These are phyloP conservation scores for Pythium dissimile DNA, from an alignment of 352 stramenopile genomes.

Conservation along the genomic window DNA sequence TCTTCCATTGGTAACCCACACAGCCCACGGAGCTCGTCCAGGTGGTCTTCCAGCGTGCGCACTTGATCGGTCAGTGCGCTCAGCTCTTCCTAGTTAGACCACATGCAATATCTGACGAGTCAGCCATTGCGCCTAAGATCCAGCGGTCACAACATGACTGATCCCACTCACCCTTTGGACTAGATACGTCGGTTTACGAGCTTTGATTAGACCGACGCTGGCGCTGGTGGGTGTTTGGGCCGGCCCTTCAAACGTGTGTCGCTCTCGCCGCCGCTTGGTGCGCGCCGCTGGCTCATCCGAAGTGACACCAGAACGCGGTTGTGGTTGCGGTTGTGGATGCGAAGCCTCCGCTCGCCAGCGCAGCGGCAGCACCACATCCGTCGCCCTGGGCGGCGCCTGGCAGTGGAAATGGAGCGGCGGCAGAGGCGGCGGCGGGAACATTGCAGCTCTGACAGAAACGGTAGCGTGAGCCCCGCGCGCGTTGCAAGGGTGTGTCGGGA, in stretches of 20 bases:
- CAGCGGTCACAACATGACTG: neutral
- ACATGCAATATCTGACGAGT: too few relatives aligned
- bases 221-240: too few relatives aligned
- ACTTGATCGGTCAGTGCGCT: neutral
- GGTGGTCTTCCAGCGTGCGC: neutral
- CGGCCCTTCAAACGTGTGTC: neutral
- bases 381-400: neutral
- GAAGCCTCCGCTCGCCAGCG: neutral
- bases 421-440: neutral
- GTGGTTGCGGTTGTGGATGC: too few relatives aligned
- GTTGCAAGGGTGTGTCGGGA: too few relatives aligned
- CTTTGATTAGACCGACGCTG: neutral
- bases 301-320: too few relatives aligned
- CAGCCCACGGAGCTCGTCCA: neutral
- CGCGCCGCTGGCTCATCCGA: too few relatives aligned
- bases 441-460: neutral
- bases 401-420: neutral
- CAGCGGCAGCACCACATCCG: neutral
- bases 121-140: too few relatives aligned
- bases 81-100: slow-evolving; percentile 4
- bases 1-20: neutral
- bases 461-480: neutral
- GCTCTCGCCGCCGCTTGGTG: neutral
- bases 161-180: neutral
- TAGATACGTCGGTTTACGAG: slow-evolving; percentile 1